Percentiles rank a stretch among this genome's conserved stretches.
These are phyloP conservation scores for Geoglossum cookeanum DNA, from an alignment of 2,329 filamentous ascomycete genomes.

Conservation along the genomic window DNA sequence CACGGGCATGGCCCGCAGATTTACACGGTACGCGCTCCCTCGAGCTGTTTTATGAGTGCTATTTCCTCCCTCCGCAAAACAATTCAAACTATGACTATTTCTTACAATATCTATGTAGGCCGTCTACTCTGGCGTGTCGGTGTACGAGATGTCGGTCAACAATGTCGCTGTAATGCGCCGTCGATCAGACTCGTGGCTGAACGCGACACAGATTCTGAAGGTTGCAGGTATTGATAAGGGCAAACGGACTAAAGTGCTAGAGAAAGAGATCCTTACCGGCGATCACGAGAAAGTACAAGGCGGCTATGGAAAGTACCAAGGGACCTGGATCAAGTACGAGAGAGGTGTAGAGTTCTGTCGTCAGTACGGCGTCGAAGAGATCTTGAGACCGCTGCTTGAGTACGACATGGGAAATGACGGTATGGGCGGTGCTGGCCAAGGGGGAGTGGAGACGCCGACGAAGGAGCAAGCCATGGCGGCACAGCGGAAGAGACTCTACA, in stretches of 20 bases:
- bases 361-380: slow-evolving; percentile 37
- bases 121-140: slow-evolving; percentile 85
- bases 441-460: slow-evolving; percentile 78
- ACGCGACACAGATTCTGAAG: slow-evolving; percentile 95
- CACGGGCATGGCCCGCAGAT: slow-evolving; percentile 24
- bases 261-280: slow-evolving; percentile 91
- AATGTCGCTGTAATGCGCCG: slow-evolving; percentile 87
- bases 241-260: slow-evolving; percentile 89
- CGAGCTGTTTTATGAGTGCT: slow-evolving; percentile 1
- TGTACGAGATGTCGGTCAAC: slow-evolving; percentile 98
- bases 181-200: slow-evolving; percentile 86
- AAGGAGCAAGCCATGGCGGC: slow-evolving; percentile 15
- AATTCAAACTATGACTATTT: background rate
- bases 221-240: slow-evolving; percentile 95
- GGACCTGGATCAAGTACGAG: slow-evolving; percentile 93
- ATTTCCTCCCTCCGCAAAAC: background rate
- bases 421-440: slow-evolving; percentile 38
- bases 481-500: slow-evolving; percentile 82
- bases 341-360: slow-evolving; percentile 83
- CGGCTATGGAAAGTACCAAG: slow-evolving; percentile 96
- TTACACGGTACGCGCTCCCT: slow-evolving; percentile 22
- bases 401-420: slow-evolving; percentile 29
- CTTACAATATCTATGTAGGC: slow-evolving; percentile 29
- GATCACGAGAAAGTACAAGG: slow-evolving; percentile 98
- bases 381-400: slow-evolving; percentile 28